Percentiles rank a stretch among this genome's conserved stretches.
Evolutionary conservation across 768 basidiomycete species (phyloP).

Genomic region (Strobilomyces dryophilus): DNA sequence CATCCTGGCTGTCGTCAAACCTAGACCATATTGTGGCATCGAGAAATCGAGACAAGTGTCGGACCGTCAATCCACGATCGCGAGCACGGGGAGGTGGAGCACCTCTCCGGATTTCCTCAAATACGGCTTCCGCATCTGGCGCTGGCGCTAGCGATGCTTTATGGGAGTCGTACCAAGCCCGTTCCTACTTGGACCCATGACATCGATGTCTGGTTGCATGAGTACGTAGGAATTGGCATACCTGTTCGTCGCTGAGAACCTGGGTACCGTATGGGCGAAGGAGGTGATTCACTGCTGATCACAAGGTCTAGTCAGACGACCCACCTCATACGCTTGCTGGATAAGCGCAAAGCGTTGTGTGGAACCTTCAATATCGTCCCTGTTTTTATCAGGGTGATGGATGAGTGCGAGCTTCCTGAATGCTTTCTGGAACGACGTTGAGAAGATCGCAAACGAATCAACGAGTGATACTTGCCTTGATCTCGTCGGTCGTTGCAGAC

Average conservation of each 20-base stretch:
- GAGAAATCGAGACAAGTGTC: constrained; percentile 84
- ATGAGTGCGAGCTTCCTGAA: constrained; percentile 82
- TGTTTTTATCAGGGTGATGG: constrained; percentile 88
- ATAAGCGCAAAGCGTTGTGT: constrained; percentile 83
- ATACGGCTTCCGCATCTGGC: constrained; percentile 79
- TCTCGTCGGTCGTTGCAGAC: constrained; percentile 81
- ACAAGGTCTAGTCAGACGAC: constrained; percentile 8
- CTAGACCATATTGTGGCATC: constrained; percentile 63
- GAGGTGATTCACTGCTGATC: not conserved
- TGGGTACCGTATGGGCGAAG: constrained; percentile 24
- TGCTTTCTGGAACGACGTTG: constrained; percentile 49
- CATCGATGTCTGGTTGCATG: constrained; percentile 9
- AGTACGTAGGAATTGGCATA: constrained; percentile 34
- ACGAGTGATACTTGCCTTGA: constrained; percentile 52
- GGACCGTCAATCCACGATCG: constrained; percentile 74
- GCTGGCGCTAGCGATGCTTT: constrained; percentile 74
- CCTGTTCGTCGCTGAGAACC: constrained; percentile 95
- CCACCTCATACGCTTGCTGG: constrained; percentile 94
- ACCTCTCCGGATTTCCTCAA: constrained; percentile 81
- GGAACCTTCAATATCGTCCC: constrained; percentile 75
- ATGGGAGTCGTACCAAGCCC: constrained; percentile 98
- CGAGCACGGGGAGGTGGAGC: constrained; percentile 46
- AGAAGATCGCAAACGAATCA: constrained; percentile 1
- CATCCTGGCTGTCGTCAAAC: constrained; percentile 60
- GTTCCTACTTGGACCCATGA: constrained; percentile 62